Conservation (phyloP, 495 filamentous ascomycete species). For the Parathielavia appendiculata region DNA sequence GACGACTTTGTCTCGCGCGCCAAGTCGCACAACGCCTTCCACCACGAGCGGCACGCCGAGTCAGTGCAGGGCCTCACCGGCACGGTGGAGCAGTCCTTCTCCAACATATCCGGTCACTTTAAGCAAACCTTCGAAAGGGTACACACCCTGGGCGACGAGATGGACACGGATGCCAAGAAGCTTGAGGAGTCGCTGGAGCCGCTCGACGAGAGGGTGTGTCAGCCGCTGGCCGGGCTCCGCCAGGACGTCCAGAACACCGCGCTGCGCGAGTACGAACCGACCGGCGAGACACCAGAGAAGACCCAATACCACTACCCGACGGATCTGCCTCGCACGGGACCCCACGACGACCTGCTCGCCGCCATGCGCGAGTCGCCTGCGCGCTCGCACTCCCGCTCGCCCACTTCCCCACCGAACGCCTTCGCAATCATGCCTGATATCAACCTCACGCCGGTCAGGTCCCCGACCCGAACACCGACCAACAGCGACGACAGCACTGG, state of each 20-base stretch:
- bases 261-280: conserved; percentile 73
- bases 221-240: conserved; percentile 66
- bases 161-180: conserved; percentile 48
- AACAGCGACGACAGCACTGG: conserved; percentile 15
- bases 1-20: conserved; percentile 88
- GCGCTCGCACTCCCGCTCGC: conserved; percentile 16
- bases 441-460: conserved; percentile 24
- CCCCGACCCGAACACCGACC: conserved; percentile 10
- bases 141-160: conserved; percentile 57
- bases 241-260: conserved; percentile 53
- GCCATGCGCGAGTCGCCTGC: conserved; percentile 42
- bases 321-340: conserved; percentile 66
- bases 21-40: conserved; percentile 69
- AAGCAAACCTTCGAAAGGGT: conserved; percentile 56
- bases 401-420: conserved; percentile 27
- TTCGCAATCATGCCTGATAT: conserved; percentile 35
- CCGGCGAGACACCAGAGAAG: conserved; percentile 81
- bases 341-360: conserved; percentile 62
- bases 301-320: conserved; percentile 69
- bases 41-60: conserved; percentile 59
- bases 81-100: conserved; percentile 65
- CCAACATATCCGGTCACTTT: conserved; percentile 61
- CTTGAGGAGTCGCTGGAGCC: conserved; percentile 54
- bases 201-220: conserved; percentile 55
- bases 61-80: conserved; percentile 57